phyloP scores from a whole-genome alignment of 2,329 filamentous ascomycete genomes.

The Exserohilum rostratum region DNA sequence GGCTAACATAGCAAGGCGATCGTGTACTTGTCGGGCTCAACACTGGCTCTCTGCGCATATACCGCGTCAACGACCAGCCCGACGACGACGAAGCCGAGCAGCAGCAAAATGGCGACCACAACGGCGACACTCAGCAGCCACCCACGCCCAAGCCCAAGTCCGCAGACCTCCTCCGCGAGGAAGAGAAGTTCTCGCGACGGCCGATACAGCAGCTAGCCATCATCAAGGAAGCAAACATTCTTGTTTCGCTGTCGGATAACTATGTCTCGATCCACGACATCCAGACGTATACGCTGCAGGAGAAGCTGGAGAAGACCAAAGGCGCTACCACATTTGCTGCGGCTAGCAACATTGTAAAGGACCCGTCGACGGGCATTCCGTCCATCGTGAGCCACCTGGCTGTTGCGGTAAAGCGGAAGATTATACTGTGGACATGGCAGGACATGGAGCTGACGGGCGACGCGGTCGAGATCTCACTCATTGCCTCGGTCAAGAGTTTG shows the following conservation, averaged over 20 bases:
- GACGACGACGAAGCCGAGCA: constrained; percentile 49
- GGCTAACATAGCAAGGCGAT: constrained; percentile 66
- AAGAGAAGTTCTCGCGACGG: constrained; percentile 90
- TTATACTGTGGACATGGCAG: constrained; percentile 94
- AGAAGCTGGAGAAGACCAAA: constrained; percentile 81
- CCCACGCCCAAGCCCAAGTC: constrained; percentile 50
- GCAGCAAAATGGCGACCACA: constrained; percentile 36
- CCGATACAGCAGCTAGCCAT: constrained; percentile 92
- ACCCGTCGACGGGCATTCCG: constrained; percentile 82
- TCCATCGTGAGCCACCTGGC: constrained; percentile 91
- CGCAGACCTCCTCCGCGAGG: constrained; percentile 85
- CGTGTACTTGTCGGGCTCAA: constrained; percentile 90
- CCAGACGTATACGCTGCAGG: constrained; percentile 79
- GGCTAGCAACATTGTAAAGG: constrained; percentile 93
- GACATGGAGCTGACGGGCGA: constrained; percentile 85
- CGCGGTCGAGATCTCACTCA: constrained; percentile 75
- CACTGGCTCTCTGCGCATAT: constrained; percentile 86
- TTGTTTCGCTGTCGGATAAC: constrained; percentile 89
- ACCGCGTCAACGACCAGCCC: constrained; percentile 78
- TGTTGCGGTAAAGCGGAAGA: constrained; percentile 88
- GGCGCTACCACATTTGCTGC: constrained; percentile 90
- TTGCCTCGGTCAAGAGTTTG: constrained; percentile 83
- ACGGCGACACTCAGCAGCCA: constrained; percentile 52
- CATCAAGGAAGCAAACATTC: constrained; percentile 90
- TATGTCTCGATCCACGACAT: constrained; percentile 90